A percentile compares a stretch with the other conserved stretches of the same genome.
These are phyloP conservation scores for Hymenoscyphus fraxineus DNA, from an alignment of 2,329 filamentous ascomycete species.

Conservation along the genomic window DNA sequence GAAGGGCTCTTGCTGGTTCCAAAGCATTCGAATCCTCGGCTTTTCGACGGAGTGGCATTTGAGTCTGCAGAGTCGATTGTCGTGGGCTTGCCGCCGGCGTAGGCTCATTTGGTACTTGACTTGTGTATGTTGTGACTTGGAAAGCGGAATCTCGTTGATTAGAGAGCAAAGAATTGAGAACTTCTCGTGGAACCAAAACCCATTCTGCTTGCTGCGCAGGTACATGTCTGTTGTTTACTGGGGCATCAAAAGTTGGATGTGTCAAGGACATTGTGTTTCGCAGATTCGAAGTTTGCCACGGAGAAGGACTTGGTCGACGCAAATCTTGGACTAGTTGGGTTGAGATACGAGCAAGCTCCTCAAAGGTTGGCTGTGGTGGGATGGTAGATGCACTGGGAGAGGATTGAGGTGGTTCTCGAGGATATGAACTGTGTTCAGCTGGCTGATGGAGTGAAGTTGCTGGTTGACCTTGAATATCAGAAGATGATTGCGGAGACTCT, in stretches of 20 bases:
- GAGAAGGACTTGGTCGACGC: background rate
- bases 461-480: background rate
- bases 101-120: background rate
- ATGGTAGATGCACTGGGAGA: background rate
- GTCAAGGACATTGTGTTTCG: background rate
- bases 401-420: background rate
- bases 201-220: background rate
- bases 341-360: no score
- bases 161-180: background rate
- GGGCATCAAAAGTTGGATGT: background rate
- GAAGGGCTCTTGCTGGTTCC: background rate
- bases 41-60: background rate
- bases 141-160: background rate
- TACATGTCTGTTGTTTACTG: background rate
- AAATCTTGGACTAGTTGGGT: no score
- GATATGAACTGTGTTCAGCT: background rate
- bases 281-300: background rate
- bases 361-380: background rate
- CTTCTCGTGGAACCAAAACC: background rate
- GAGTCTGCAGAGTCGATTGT: no score
- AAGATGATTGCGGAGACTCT: background rate
- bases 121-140: background rate
- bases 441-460: background rate
- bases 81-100: background rate
- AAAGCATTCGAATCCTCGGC: background rate